A percentile compares a stretch with the other conserved stretches of the same genome.
These are phyloP conservation scores for Globisporangium paddicum DNA, from an alignment of 352 stramenopile genomes.

Conservation along the genomic window DNA sequence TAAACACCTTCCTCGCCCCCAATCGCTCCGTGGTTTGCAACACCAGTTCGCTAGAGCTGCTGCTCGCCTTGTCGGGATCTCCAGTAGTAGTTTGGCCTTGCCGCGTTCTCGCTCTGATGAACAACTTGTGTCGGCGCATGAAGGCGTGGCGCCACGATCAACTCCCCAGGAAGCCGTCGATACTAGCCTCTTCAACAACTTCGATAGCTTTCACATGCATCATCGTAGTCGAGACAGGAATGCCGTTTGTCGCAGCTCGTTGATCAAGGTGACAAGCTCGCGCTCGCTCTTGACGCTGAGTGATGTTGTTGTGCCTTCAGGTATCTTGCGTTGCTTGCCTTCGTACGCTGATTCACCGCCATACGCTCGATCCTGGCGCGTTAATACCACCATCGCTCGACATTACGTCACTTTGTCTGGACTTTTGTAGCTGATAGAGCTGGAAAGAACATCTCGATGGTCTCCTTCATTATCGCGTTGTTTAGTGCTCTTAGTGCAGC, in stretches of 20 bases:
- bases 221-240: neutral
- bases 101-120: neutral
- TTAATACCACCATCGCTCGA: neutral
- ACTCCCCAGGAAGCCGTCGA: neutral
- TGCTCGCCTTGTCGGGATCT: neutral
- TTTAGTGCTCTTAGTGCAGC: neutral
- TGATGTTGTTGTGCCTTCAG: neutral
- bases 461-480: neutral
- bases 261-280: neutral
- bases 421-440: neutral
- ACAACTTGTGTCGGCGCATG: neutral
- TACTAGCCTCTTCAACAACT: neutral
- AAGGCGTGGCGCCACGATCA: conserved; percentile 1
- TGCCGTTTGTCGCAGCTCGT: neutral
- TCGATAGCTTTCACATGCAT: neutral
- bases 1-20: neutral
- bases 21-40: neutral
- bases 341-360: neutral
- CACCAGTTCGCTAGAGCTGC: neutral
- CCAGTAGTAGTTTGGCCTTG: neutral
- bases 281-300: neutral
- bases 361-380: neutral
- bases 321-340: neutral
- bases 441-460: neutral
- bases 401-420: neutral